Conservation (phyloP, 2,329 filamentous ascomycete genomes). For the Neopestalotiopsis clavispora region DNA sequence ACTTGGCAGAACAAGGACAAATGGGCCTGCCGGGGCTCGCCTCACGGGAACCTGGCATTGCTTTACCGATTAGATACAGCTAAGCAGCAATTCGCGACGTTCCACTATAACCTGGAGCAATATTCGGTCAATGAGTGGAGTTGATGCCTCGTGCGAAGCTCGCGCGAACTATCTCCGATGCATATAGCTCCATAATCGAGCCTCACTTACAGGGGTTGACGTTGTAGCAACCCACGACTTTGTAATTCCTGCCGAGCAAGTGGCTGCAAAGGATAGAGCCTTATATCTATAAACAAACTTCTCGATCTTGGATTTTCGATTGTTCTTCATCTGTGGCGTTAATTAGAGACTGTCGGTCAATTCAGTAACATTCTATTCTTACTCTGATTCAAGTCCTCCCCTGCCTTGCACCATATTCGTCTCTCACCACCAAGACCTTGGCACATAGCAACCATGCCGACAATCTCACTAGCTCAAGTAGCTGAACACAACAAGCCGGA, state of each 20-base stretch:
- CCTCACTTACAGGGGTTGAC: constrained; percentile 5
- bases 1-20: background rate
- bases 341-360: background rate
- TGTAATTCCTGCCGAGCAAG: constrained; percentile 1
- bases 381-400: background rate
- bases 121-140: constrained; percentile 9
- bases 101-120: constrained; percentile 1
- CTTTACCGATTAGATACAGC: constrained; percentile 11
- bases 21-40: background rate
- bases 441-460: background rate
- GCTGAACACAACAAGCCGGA: constrained; percentile 4
- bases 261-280: background rate
- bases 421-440: background rate
- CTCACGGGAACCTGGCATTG: background rate
- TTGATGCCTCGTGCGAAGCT: background rate
- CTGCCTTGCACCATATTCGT: background rate
- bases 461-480: constrained; percentile 1
- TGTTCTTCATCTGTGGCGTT: background rate
- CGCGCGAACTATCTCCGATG: background rate
- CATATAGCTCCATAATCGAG: constrained; percentile 4
- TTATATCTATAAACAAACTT: constrained; percentile 10
- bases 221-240: background rate
- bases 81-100: constrained; percentile 6
- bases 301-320: background rate
- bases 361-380: background rate